Evolutionary conservation across 441 rosid genomes (phyloP).

Genomic region (Brassica hybrid): DNA sequence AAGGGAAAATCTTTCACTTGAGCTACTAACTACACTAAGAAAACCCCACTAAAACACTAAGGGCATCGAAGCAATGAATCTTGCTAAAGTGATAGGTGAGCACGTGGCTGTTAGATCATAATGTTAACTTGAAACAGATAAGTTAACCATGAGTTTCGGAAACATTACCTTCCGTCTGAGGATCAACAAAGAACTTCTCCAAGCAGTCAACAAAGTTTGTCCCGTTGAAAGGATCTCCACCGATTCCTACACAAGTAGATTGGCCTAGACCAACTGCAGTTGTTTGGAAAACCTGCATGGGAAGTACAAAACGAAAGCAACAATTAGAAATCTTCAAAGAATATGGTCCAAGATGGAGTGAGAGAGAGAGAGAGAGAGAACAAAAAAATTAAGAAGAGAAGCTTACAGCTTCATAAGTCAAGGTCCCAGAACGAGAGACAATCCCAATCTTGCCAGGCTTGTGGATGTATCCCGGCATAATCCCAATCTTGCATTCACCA

Average conservation of each 20-base stretch:
- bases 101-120: background rate
- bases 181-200: conserved; percentile 73
- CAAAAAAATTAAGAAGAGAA: background rate
- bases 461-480: conserved; percentile 96
- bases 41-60: too few relatives aligned
- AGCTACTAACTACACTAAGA: background rate
- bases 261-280: conserved; percentile 91
- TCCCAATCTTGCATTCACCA: conserved; percentile 95
- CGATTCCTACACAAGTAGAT: conserved; percentile 90
- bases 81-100: background rate
- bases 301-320: background rate
- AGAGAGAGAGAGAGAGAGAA: background rate
- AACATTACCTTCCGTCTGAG: conserved; percentile 84
- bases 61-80: too few relatives aligned
- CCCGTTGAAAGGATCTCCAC: conserved; percentile 95
- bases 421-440: conserved; percentile 92
- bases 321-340: background rate
- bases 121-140: background rate
- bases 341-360: background rate
- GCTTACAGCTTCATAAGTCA: conserved; percentile 94
- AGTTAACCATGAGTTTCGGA: conserved; percentile 12
- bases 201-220: conserved; percentile 91
- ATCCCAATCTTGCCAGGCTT: conserved; percentile 91
- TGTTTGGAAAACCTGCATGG: conserved; percentile 82
- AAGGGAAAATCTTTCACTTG: background rate